Conservation (phyloP, 805 yeast species). For the Ogataea chonburiensis region DNA sequence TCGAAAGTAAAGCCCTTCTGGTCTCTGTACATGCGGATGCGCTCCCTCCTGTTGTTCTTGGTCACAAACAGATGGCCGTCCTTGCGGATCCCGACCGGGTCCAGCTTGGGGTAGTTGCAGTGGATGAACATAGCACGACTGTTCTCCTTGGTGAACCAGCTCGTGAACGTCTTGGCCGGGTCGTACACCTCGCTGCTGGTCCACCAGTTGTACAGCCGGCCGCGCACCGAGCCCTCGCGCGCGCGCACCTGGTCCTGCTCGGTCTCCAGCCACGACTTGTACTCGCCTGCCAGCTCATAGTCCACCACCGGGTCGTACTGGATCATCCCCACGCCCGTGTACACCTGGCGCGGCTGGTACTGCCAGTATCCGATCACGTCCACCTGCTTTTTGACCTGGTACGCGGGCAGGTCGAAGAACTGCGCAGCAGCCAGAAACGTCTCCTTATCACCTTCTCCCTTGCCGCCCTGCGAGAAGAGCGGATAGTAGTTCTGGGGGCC, state of each 20-base stretch:
- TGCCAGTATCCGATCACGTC: conserved; percentile 49
- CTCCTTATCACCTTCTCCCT: conserved; percentile 61
- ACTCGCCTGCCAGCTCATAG: conserved; percentile 25
- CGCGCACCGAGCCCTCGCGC: conserved; percentile 8
- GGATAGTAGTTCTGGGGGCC: conserved; percentile 50
- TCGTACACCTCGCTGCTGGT: conserved; percentile 16
- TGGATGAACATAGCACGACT: conserved; percentile 45
- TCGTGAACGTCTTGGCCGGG: conserved; percentile 15
- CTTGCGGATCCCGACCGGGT: conserved; percentile 40
- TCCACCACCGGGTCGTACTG: conserved; percentile 53
- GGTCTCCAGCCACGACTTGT: conserved; percentile 19
- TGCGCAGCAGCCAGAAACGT: conserved; percentile 55
- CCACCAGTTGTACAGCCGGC: conserved; percentile 18
- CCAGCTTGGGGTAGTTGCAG: conserved; percentile 53
- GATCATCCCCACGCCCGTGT: conserved; percentile 57
- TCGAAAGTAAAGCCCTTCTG: conserved; percentile 42
- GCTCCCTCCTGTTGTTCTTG: conserved; percentile 13
- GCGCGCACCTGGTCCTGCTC: conserved; percentile 5
- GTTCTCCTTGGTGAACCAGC: conserved; percentile 26
- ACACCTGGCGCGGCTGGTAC: conserved; percentile 26
- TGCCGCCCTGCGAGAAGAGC: conserved; percentile 45
- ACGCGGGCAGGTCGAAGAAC: conserved; percentile 41
- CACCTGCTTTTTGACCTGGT: conserved; percentile 50
- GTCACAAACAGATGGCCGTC: conserved; percentile 35
- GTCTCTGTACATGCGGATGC: conserved; percentile 31